Evolutionary conservation across 495 filamentous ascomycete species (phyloP), one percentile per base, ranked within the genome.

Genomic region (Parachaetomium inaequale): DNA sequence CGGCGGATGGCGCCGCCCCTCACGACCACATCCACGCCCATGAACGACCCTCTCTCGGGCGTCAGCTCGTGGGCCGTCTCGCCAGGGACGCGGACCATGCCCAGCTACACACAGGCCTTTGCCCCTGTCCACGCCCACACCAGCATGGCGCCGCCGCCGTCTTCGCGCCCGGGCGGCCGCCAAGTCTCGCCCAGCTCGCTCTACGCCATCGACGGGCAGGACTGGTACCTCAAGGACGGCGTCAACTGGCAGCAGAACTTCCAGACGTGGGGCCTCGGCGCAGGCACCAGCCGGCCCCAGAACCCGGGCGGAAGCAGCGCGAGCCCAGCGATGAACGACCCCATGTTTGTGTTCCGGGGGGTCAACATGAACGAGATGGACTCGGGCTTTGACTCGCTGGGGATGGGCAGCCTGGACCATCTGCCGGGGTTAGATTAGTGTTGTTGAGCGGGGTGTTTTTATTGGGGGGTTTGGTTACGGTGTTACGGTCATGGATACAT

Each of bases 211-310:
- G 79, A 81, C 56, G 77, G 79, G 14, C 76, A 79, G 62, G 78
- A 80, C 25, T 81, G 79, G 79, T 81, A 79, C 62, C 65, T 81
- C 6, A 81, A 79, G 50, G 79, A 81, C 42, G 74, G 77, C 25
- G 79, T 78, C 6, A 77, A 71, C 46, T 81, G 79, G 79, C 78
- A 80, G 36, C 73, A 78, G n/a, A 68, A 75, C 17, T 81, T 81
- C 55, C 71, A 77, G 49, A 63, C 73, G 4, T 81, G 78, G 78
- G 72, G 66, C 6, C 61, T 74, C 56, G 64, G 63, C 17, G 61
- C 55, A 34, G 46, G 51, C 53, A 26, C 49, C 49, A 26, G 7
- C 8, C 14, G 2, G 25, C 25, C 23, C 6, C 6, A 40, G 40
- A 55, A 21, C 14, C 19, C 14, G 15, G 17, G 31, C 3, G 51